Base-by-base conservation (phyloP, 2,329 filamentous ascomycete genomes). In the Xylariales sp. region DNA sequence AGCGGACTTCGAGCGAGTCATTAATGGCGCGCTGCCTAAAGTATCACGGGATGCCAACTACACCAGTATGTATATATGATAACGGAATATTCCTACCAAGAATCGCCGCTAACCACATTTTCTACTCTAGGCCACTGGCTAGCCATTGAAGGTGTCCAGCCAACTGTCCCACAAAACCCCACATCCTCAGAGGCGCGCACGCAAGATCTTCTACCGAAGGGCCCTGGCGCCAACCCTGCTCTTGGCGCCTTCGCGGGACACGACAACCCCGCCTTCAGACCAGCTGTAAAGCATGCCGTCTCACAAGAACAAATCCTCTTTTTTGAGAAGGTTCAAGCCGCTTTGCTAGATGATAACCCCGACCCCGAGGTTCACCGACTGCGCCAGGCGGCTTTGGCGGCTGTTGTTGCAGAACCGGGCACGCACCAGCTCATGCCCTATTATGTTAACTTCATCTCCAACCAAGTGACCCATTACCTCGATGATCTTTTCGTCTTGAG, bases 1-100 rank as follows among this genome's bases (percentile, higher is more conserved):
- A 83, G 91, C 98, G 62, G 96, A 99, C 80, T 98, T 99, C 78
- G 96, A 99, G 83, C 98, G 98, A 84, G 84, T 99, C 73, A 97
- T 99, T 79, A 99, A 99, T 82, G 94, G 94, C 71, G 93, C 96
- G 4, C 82, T 99, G 72, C 96, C 96, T 32, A 97, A 97, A 80
- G 94, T 99, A 36, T 96, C 96, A 41, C 87, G 95, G 57, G 96
- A 99, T 80, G 91, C 96, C 75, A 93, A 90, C 69, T 95, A 97
- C 77, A 98, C 95, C 48, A 92, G 93, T 95, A 83, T 64, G 85
- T 67, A 30, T 18, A 28, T 23, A 50, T n/a, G 18, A 39, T 7
- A 18, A 28, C 9, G 34, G 6, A n/a, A 3, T 39, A 18, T 45
- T 16, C 16, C 23, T 28, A 55, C 7, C 14, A 10, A n/a, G 48